These are phyloP conservation scores for Fallopia convolvulus DNA, from an alignment of 148 eudicot genomes.

Conservation along the genomic window DNA sequence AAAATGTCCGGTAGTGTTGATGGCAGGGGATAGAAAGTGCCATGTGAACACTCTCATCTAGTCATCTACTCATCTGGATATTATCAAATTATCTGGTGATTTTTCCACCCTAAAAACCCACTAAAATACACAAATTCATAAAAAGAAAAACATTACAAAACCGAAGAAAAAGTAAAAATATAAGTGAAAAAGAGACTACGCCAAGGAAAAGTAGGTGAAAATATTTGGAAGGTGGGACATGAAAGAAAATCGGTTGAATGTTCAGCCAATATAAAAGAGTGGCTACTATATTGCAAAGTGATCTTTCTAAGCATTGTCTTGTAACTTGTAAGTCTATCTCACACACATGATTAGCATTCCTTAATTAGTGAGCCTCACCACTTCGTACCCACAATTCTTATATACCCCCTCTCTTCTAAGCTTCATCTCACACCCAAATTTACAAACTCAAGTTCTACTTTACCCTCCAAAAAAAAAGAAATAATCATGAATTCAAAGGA, in stretches of 20 bases:
- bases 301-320: too few species aligned
- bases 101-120: background rate
- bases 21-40: background rate
- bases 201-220: background rate
- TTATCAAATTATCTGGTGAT: background rate
- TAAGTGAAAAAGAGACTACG: background rate
- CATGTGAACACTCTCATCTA: background rate
- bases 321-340: too few species aligned
- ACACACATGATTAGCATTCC: too few species aligned
- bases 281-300: too few species aligned
- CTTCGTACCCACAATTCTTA: too few species aligned
- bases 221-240: background rate
- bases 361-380: too few species aligned
- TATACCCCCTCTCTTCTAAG: background rate
- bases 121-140: background rate
- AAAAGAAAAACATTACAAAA: background rate
- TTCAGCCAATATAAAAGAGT: background rate
- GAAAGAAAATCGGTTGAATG: background rate
- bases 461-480: background rate
- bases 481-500: background rate
- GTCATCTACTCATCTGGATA: background rate
- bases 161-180: background rate
- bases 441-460: background rate
- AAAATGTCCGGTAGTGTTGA: background rate
- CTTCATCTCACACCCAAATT: background rate